Base-by-base conservation (phyloP, 2,329 filamentous ascomycete genomes). In the Plectosphaerella plurivora region DNA sequence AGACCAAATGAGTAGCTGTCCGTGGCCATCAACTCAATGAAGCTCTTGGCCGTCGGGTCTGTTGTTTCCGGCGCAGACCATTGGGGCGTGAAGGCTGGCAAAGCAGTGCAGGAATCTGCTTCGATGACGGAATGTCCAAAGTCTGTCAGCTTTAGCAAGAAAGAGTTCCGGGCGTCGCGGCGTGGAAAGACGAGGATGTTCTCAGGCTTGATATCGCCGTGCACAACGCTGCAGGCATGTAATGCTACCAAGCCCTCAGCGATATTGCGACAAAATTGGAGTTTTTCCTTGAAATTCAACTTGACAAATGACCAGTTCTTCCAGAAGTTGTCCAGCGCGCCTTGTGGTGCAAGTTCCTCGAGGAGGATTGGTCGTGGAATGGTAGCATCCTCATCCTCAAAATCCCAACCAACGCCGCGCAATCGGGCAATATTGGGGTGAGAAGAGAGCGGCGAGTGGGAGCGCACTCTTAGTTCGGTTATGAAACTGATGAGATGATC, bases 201-300 rank as follows among this genome's bases (percentile, higher is more conserved):
- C 24, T 46, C 44, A 3, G 41, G 42, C 36, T 54, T 54, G 20
- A 54, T 14, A 24, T 54, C 52, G 41, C 52, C 52, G n/a, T 54
- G 52, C 3, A 51, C 49, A 20, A 54, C 50, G 8, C 35, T 25
- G 25, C 49, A 51, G 14, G n/a, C 25, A 22, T 54, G 52, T 11
- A 54, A 41, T 2, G 18, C 49, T 5, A 22, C 1, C 8, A 54
- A 24, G 35, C 52, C 52, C 15, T 37, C 22, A 8, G 42, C 52
- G 2, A 54, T 39, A 35, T 54, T 49, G 28, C 35, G 52, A 18
- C 39, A 47, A 35, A 54, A 41, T 4, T 41, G 35, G n/a, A 51
- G 42, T 15, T 50, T 50, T 3, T 36, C 33, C 15, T 25, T 50
- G 48, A 50, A 47, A 5, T 7, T 18, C 5, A 47, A 10, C 12